Base-by-base conservation (phyloP, 192 early-diverging fungal genomes). In the Umbelopsis vinacea region DNA sequence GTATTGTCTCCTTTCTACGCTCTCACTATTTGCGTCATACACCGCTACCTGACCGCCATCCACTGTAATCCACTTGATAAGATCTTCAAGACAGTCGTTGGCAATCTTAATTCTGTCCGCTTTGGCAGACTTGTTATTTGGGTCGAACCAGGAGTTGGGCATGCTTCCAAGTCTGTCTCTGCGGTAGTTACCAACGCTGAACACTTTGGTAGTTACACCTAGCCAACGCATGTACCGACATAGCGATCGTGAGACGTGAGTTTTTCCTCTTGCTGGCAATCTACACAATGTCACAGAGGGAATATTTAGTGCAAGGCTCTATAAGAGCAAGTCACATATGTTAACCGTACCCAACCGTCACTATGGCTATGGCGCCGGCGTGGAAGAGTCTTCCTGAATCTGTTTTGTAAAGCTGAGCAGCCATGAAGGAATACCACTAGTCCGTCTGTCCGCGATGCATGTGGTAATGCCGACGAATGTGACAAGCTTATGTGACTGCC, bases 131-230 rank as follows among this genome's bases (percentile, higher is more conserved):
- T 66, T 50, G 73, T 89, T 88, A 48, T 84, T 76, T n/a, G 93
- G 91, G 76, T 92, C 89, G 73, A 95, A 95, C 83, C 93, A 95
- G 74, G 87, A 85, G 71, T 90, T 87, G 40, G 76, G 80, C 69
- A 68, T 74, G 45, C 72, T 82, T 21, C 96, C 95, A 54, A 92
- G 86, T 37, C 91, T 86, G 57, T 95, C 83, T 50, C 97, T 85
- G 33, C 97, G 89, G 85, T 99, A 99, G 79, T 98, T 94, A 67
- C 96, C 98, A 63, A 99, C 95, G 76, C 97, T 97, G 82, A 97
- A 99, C 17, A 96, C 93, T 74, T 92, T 85, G 19, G 95, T 91
- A 55, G 87, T 87, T 29, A 98, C 93, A 48, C 98, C 97, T 38
- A 98, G 84, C 98, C 98, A 99, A 63, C 89, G 89, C 79, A 99